Evolutionary conservation across 768 basidiomycete genomes (phyloP).

Genomic region (Pluteus cervinus): DNA sequence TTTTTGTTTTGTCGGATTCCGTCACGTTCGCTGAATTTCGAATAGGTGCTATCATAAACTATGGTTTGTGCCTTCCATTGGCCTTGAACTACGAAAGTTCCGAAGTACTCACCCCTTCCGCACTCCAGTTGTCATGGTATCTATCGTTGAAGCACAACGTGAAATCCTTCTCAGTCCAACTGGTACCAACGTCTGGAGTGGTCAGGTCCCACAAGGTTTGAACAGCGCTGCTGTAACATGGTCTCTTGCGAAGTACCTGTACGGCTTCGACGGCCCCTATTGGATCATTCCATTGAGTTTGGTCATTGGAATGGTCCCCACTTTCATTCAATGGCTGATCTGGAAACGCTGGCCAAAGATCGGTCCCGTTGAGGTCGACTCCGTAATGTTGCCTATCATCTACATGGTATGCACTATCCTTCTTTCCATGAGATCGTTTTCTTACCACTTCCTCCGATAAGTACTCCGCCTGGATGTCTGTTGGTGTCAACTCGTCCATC

Average conservation of each 20-base stretch:
- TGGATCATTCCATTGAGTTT: conserved; percentile 49
- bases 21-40: neutral
- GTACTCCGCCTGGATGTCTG: conserved; percentile 36
- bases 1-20: neutral
- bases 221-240: conserved; percentile 60
- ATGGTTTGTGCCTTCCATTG: conserved; percentile 22
- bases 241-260: conserved; percentile 56
- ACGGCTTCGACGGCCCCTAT: conserved; percentile 48
- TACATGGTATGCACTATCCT: conserved; percentile 30
- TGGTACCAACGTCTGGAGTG: conserved; percentile 61
- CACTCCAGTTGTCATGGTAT: conserved; percentile 48
- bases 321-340: conserved; percentile 48
- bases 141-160: conserved; percentile 45
- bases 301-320: conserved; percentile 47
- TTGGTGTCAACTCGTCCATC: conserved; percentile 50
- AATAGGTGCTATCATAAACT: conserved; percentile 30
- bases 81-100: neutral
- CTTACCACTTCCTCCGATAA: conserved; percentile 11
- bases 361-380: conserved; percentile 42
- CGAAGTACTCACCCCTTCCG: conserved; percentile 1
- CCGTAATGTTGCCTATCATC: conserved; percentile 50
- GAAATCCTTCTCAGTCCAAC: conserved; percentile 43
- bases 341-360: conserved; percentile 51
- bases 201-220: conserved; percentile 42
- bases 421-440: neutral